Evolutionary conservation across 805 yeast species (phyloP).

Genomic region (Starmerella bombicola): DNA sequence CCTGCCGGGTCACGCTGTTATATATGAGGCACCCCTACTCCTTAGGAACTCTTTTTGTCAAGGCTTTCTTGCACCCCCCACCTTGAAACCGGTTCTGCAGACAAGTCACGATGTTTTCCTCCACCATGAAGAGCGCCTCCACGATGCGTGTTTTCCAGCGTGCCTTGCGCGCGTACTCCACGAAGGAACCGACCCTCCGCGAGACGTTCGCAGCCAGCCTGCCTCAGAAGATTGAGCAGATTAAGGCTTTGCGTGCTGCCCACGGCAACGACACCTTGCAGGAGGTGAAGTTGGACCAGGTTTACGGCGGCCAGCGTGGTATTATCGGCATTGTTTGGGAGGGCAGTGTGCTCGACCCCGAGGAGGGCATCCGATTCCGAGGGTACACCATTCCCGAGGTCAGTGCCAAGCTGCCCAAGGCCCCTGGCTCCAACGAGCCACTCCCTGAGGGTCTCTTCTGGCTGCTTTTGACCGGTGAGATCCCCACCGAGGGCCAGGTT

Average conservation of each 20-base stretch:
- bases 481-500: constrained; percentile 61
- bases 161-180: constrained; percentile 21
- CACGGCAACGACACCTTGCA: constrained; percentile 71
- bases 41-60: background rate
- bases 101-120: constrained; percentile 8
- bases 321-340: constrained; percentile 79
- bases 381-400: constrained; percentile 74
- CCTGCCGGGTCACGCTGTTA: background rate
- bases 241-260: constrained; percentile 76
- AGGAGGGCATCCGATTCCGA: constrained; percentile 78
- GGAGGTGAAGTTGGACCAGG: constrained; percentile 64
- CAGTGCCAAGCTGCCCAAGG: constrained; percentile 62
- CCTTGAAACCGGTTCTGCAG: background rate
- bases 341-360: constrained; percentile 74
- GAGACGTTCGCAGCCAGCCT: constrained; percentile 86
- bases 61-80: background rate
- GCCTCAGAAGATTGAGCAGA: constrained; percentile 85
- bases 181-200: constrained; percentile 47
- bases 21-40: no score
- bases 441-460: constrained; percentile 75
- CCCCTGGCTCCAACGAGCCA: constrained; percentile 51
- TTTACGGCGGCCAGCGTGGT: constrained; percentile 88
- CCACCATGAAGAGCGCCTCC: constrained; percentile 10
- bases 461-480: constrained; percentile 72
- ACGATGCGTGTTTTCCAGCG: constrained; percentile 12